Evolutionary conservation across 108 stramenopile species (phyloP).

Genomic region (Nitzschia inconspicua): DNA sequence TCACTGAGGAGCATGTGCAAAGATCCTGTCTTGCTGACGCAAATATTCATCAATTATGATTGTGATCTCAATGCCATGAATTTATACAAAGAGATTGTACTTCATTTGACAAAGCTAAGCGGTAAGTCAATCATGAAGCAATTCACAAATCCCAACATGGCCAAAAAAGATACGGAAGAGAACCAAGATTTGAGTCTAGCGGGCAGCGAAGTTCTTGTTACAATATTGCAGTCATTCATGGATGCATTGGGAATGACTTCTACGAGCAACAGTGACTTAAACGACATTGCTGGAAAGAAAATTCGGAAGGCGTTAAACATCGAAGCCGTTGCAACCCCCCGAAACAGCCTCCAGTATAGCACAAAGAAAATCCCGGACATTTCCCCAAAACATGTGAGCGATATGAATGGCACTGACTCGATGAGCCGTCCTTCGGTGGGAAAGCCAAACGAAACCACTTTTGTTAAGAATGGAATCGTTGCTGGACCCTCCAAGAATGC

Average conservation of each 20-base stretch:
- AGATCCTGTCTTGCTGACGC: conserved; percentile 85
- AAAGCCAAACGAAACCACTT: neutral
- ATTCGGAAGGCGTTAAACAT: conserved; percentile 46
- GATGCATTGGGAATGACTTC: conserved; percentile 58
- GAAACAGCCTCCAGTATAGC: too few species aligned
- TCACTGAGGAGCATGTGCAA: conserved; percentile 85
- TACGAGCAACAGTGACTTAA: conserved; percentile 29
- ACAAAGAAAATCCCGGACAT: too few species aligned
- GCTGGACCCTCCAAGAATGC: conserved; percentile 25
- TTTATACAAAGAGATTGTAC: conserved; percentile 92
- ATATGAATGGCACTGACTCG: neutral
- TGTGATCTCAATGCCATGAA: conserved; percentile 94
- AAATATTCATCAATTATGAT: conserved; percentile 99
- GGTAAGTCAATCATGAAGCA: conserved; percentile 33
- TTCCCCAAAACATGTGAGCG: neutral
- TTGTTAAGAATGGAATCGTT: conserved; percentile 7
- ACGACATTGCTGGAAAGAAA: conserved; percentile 58
- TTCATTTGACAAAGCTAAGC: conserved; percentile 80
- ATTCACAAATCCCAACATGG: conserved; percentile 11
- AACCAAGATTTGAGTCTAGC: conserved; percentile 70
- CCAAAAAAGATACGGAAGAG: conserved; percentile 62
- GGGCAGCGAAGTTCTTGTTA: conserved; percentile 75
- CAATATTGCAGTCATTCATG: conserved; percentile 64
- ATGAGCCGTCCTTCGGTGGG: neutral
- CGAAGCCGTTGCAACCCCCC: conserved; percentile 11